Base-by-base conservation (phyloP, 2,329 filamentous ascomycete species). In the Xylariaceae sp. region DNA sequence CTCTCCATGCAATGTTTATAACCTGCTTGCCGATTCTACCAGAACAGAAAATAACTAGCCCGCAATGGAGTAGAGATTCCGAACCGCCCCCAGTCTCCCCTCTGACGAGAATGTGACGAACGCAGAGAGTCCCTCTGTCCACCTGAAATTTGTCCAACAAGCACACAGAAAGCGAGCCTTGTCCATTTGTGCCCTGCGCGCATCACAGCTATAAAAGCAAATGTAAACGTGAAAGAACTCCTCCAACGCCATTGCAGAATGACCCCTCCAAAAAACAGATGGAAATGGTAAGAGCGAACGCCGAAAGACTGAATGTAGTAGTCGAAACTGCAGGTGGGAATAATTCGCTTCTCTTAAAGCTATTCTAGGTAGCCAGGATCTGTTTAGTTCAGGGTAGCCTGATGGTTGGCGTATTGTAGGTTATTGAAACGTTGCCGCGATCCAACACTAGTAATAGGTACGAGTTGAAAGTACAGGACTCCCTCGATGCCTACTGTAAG, bases 231-330 rank as follows among this genome's bases (percentile, higher is more conserved):
- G 44, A 53, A 48, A 50, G 24, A 55, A 60, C 50, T 31, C 56
- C 61, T 46, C 57, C 56, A 64, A 62, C 59, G 61, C 61, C 61
- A 37, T 56, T 62, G 61, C 61, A 62, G 48, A 54, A 62, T 60
- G 55, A 57, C 56, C 56, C 53, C 37, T 62, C 49, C 53, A 52
- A 16, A 50, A 56, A 54, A n/a, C 16, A 44, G 43, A 62, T 55
- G 59, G 43, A 62, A 62, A 61, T 58, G 48, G 52, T 36, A 60
- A 52, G 47, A 62, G 56, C 51, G 43, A 52, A 56, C 54, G 48
- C 58, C 51, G 46, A 53, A 52, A 49, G 41, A 57, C 48, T 33
- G 39, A 53, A 40, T 16, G 36, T 45, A 45, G 39, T 16, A 28
- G 41, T 44, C 26, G 43, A 37, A 52, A 19, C 23, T 46, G 16